phyloP scores from a whole-genome alignment of 176 grass and related monocot genomes.

The Leersia perrieri region DNA sequence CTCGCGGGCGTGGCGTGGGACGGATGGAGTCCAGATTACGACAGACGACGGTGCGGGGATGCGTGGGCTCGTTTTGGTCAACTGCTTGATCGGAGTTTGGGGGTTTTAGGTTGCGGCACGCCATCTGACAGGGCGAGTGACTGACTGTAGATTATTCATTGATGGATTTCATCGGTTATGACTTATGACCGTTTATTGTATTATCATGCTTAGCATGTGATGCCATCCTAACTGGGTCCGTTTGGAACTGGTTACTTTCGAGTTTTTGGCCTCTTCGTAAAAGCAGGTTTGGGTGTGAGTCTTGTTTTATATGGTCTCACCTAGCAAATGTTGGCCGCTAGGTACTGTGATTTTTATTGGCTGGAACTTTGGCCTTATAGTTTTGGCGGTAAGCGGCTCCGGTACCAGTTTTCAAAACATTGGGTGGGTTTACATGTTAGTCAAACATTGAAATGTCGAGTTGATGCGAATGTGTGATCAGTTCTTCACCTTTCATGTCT shows the following conservation, averaged over 20 bases:
- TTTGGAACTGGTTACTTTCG: not conserved
- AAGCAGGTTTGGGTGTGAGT: no score
- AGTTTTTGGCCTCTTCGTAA: not conserved
- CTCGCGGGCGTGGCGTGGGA: not conserved
- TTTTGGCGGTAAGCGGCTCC: not conserved
- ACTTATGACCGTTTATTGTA: not conserved
- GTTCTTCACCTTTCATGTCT: not conserved
- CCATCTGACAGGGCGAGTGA: not conserved
- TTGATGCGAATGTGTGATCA: slow-evolving; percentile 25
- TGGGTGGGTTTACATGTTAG: not conserved
- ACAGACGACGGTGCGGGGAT: not conserved
- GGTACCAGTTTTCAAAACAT: not conserved
- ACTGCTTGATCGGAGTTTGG: not conserved
- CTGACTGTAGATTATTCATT: not conserved
- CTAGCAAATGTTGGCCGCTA: not conserved
- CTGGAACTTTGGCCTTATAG: not conserved
- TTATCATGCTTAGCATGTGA: not conserved
- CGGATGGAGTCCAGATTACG: not conserved
- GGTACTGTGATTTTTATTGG: not conserved
- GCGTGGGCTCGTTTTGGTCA: slow-evolving; percentile 7
- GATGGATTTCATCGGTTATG: not conserved
- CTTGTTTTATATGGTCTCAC: not conserved
- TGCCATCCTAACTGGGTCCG: not conserved
- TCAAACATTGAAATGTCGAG: slow-evolving; percentile 2
- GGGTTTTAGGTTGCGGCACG: not conserved